Evolutionary conservation across 805 yeast genomes (phyloP).

Genomic region (Metschnikowia lachancei): DNA sequence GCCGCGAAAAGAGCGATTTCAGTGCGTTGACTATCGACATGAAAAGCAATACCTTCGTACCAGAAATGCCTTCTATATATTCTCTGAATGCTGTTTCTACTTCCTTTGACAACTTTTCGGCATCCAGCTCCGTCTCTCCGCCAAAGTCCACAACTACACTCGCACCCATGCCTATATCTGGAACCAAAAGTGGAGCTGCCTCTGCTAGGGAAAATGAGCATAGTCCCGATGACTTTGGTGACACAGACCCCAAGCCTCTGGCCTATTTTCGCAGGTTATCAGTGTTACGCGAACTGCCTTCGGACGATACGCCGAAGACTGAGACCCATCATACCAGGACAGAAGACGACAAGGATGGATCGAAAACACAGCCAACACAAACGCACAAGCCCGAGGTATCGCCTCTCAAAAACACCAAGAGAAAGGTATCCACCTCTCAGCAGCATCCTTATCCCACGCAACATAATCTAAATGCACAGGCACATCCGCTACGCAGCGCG

Average conservation of each 20-base stretch:
- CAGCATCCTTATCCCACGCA: background rate
- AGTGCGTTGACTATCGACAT: background rate
- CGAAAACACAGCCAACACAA: background rate
- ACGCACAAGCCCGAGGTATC: background rate
- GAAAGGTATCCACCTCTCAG: slow-evolving; percentile 1
- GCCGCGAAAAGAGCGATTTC: slow-evolving; percentile 4
- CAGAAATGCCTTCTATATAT: slow-evolving; percentile 23
- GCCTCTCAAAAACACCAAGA: background rate
- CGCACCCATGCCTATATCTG: no score
- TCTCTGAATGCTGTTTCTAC: no score
- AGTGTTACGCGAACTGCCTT: slow-evolving; percentile 53
- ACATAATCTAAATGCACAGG: background rate
- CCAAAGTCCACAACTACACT: background rate
- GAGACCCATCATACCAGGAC: background rate
- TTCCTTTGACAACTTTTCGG: background rate
- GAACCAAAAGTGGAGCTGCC: background rate
- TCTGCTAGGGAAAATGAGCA: background rate
- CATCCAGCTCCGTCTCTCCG: background rate
- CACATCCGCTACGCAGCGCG: background rate
- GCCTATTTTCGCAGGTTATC: slow-evolving; percentile 67
- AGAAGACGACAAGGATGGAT: background rate
- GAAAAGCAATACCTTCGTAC: slow-evolving; percentile 5
- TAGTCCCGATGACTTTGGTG: slow-evolving; percentile 13
- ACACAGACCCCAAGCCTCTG: slow-evolving; percentile 50
- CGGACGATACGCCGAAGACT: slow-evolving; percentile 22